Conservation (phyloP, 495 filamentous ascomycete species). For the Talaromyces trachyspermus region DNA sequence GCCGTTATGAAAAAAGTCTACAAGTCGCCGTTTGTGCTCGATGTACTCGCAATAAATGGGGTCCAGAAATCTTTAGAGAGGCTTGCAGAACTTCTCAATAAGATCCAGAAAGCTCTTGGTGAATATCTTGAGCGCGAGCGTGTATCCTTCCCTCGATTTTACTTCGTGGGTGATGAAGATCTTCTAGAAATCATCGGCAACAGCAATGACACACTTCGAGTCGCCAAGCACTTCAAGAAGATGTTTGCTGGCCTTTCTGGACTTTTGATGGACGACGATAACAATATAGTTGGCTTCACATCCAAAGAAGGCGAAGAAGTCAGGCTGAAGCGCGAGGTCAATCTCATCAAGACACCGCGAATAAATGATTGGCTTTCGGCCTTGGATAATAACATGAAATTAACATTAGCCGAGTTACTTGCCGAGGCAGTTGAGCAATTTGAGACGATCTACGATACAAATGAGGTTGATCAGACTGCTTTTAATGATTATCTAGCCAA, state of each 20-base stretch:
- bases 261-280: slow-evolving; percentile 83
- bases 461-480: slow-evolving; percentile 54
- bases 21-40: slow-evolving; percentile 86
- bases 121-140: slow-evolving; percentile 98
- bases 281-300: slow-evolving; percentile 80
- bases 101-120: slow-evolving; percentile 97
- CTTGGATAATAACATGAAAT: slow-evolving; percentile 89
- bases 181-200: slow-evolving; percentile 99
- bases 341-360: slow-evolving; percentile 80
- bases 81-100: slow-evolving; percentile 90
- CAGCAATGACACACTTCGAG: slow-evolving; percentile 89
- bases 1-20: slow-evolving; percentile 98
- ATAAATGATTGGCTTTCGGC: slow-evolving; percentile 98
- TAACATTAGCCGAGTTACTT: slow-evolving; percentile 82
- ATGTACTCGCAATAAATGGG: slow-evolving; percentile 89
- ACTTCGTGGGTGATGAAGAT: slow-evolving; percentile 98
- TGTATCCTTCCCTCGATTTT: slow-evolving; percentile 95
- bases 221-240: slow-evolving; percentile 98
- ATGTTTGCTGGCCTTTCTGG: slow-evolving; percentile 97
- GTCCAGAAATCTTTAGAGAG: slow-evolving; percentile 94
- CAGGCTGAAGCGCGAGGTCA: slow-evolving; percentile 79
- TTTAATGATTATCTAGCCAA: slow-evolving; percentile 70
- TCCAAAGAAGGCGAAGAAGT: slow-evolving; percentile 95
- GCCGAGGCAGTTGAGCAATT: slow-evolving; percentile 73
- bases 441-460: slow-evolving; percentile 58